These are phyloP conservation scores for Aspergillus wentii DNA, from an alignment of 495 filamentous ascomycete species.

Conservation along the genomic window DNA sequence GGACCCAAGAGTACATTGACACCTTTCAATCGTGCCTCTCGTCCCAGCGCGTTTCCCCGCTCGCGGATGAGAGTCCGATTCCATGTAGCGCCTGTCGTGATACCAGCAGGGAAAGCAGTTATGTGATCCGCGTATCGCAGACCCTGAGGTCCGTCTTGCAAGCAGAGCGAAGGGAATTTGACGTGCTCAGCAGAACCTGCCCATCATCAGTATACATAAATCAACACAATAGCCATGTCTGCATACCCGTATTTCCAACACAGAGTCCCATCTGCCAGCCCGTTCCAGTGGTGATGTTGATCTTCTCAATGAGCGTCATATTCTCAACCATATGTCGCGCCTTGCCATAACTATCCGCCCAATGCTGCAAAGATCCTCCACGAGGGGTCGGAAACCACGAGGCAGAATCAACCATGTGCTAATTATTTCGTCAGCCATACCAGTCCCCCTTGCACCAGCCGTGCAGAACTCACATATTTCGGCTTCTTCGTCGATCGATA, in stretches of 20 bases:
- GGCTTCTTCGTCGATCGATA: not conserved
- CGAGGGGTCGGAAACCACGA: constrained; percentile 82
- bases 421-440: constrained; percentile 3
- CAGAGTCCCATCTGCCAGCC: constrained; percentile 90
- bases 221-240: not conserved
- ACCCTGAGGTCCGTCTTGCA: constrained; percentile 88
- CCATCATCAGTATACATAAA: constrained; percentile 1
- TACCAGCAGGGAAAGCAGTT: constrained; percentile 77
- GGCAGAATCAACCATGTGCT: constrained; percentile 39
- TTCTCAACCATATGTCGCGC: constrained; percentile 69
- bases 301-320: constrained; percentile 89
- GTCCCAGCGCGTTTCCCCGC: constrained; percentile 61
- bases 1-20: constrained; percentile 74
- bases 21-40: constrained; percentile 66
- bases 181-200: constrained; percentile 59
- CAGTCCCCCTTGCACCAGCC: not conserved
- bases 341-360: constrained; percentile 78
- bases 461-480: constrained; percentile 8
- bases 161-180: constrained; percentile 77
- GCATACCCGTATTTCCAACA: constrained; percentile 74
- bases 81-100: constrained; percentile 86
- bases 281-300: constrained; percentile 89
- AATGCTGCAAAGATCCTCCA: constrained; percentile 68
- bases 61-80: constrained; percentile 73
- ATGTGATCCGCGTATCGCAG: constrained; percentile 71